phyloP scores from a whole-genome alignment of 352 stramenopile genomes.

The Pythium aphanidermatum region DNA sequence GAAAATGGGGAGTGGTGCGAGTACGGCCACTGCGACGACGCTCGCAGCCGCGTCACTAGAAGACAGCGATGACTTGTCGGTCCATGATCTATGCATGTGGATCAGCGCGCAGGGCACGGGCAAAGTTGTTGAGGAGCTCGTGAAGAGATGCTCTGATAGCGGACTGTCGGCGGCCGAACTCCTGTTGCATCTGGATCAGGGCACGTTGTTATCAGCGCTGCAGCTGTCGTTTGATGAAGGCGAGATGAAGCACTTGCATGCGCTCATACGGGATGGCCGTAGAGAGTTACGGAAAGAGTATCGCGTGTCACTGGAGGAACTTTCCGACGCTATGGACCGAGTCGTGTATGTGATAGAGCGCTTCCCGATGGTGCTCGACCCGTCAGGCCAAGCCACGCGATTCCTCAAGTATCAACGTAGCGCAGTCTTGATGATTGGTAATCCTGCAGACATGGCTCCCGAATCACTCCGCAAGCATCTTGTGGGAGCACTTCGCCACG shows the following conservation, averaged over 20 bases:
- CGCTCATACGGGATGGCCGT: conserved; percentile 20
- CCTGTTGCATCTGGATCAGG: conserved; percentile 28
- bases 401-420: conserved; percentile 91
- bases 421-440: conserved; percentile 73
- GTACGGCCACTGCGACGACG: not conserved
- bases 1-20: conserved; percentile 24
- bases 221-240: conserved; percentile 7
- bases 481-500: conserved; percentile 65
- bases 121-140: conserved; percentile 7
- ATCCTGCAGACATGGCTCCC: conserved; percentile 54
- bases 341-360: conserved; percentile 83
- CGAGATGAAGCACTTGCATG: conserved; percentile 6
- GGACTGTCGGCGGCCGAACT: conserved; percentile 20
- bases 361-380: conserved; percentile 84
- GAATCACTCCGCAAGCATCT: conserved; percentile 66
- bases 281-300: conserved; percentile 19
- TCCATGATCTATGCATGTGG: conserved; percentile 28
- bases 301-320: conserved; percentile 61
- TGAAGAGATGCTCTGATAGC: conserved; percentile 9
- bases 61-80: conserved; percentile 14
- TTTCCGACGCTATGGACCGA: conserved; percentile 82
- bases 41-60: not conserved
- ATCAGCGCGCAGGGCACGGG: conserved; percentile 15
- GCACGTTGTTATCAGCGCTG: conserved; percentile 18
- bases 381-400: conserved; percentile 61